Percentiles rank a stretch among this genome's conserved stretches.
Evolutionary conservation across 257 asterid species (phyloP).

Genomic region (Coffea eugenioides): DNA sequence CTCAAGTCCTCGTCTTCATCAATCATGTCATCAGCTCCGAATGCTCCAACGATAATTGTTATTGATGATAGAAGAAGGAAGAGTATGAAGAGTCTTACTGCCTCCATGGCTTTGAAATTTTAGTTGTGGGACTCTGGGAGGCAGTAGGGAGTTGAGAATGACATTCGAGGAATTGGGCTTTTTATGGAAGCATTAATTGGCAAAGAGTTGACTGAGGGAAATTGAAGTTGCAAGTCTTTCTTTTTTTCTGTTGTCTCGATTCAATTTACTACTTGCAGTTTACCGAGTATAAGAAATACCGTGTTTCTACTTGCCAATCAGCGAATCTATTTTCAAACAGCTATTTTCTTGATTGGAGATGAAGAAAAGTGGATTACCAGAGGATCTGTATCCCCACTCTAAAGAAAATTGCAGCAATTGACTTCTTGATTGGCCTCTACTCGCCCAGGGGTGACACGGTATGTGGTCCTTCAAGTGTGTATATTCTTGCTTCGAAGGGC

Average conservation of each 20-base stretch:
- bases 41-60: neutral
- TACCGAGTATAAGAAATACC: neutral
- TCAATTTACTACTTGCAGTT: neutral
- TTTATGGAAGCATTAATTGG: neutral
- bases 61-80: neutral
- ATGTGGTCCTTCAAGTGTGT: neutral
- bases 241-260: neutral
- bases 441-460: neutral
- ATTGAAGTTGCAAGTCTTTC: slow-evolving; percentile 3
- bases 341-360: neutral
- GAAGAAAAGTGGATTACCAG: slow-evolving; percentile 11
- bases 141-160: neutral
- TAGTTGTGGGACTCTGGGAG: neutral
- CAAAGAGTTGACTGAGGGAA: slow-evolving; percentile 1
- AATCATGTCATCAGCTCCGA: neutral
- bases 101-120: neutral
- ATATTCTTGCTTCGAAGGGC: neutral
- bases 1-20: neutral
- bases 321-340: neutral
- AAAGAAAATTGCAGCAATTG: neutral
- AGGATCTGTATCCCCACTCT: slow-evolving; percentile 7
- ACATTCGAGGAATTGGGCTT: neutral
- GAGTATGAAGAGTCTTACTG: neutral
- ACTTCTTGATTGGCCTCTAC: neutral
- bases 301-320: neutral